These are phyloP conservation scores for Bacidia rubella DNA, from an alignment of 495 filamentous ascomycete genomes.

Conservation along the genomic window DNA sequence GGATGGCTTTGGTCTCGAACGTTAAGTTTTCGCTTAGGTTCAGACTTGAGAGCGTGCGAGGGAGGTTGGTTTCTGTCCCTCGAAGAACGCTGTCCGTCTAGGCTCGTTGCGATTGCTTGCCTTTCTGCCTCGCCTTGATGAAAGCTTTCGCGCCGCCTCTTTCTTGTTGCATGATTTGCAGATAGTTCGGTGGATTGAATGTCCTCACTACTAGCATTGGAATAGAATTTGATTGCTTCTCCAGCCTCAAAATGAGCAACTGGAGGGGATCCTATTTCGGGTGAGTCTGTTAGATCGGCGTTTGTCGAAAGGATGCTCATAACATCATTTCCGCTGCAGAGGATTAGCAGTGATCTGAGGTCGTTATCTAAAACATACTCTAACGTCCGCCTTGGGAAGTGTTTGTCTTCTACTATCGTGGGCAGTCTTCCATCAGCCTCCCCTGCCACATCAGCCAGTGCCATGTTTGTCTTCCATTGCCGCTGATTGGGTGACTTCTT, in stretches of 20 bases:
- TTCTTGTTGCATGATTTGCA: conserved; percentile 37
- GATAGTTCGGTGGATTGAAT: conserved; percentile 13
- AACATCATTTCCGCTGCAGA: conserved; percentile 29
- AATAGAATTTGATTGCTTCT: conserved; percentile 42
- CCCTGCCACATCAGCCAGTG: conserved; percentile 34
- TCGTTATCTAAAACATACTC: conserved; percentile 38
- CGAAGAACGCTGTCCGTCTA: neutral
- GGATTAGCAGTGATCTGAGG: conserved; percentile 14
- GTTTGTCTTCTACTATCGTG: conserved; percentile 72
- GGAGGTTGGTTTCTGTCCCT: neutral
- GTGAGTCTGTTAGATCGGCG: conserved; percentile 40
- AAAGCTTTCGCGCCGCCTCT: conserved; percentile 35
- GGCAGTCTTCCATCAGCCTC: conserved; percentile 56
- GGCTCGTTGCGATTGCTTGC: neutral
- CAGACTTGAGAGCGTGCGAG: conserved; percentile 26
- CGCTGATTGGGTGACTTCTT: conserved; percentile 25
- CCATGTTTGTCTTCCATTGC: conserved; percentile 32
- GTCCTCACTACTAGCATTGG: conserved; percentile 17
- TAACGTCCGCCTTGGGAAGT: conserved; percentile 56
- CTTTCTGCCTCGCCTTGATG: conserved; percentile 8
- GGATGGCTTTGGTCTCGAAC: conserved; percentile 33
- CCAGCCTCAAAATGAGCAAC: conserved; percentile 52
- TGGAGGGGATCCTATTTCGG: conserved; percentile 52
- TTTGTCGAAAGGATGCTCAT: conserved; percentile 34
- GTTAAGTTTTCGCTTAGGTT: conserved; percentile 50